These are phyloP conservation scores for Tylopilus sp. DNA, from an alignment of 768 basidiomycete genomes.

Conservation along the genomic window DNA sequence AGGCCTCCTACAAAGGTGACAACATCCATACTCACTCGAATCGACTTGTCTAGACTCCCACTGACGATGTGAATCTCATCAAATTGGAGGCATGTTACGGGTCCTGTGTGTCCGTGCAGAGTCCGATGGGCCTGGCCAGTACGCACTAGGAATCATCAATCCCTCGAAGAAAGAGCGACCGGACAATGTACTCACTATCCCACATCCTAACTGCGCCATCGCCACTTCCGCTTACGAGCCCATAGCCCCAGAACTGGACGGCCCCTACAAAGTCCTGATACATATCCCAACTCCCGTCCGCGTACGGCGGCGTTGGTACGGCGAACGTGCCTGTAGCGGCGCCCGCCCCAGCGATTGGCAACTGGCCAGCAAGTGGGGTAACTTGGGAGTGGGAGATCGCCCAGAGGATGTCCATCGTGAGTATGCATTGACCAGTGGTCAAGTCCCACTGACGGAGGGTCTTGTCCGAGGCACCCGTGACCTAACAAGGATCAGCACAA, in stretches of 20 bases:
- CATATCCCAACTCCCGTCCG: conserved; percentile 91
- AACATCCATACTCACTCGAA: conserved; percentile 56
- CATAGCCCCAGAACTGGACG: conserved; percentile 98
- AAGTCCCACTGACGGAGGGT: conserved; percentile 99
- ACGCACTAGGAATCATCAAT: conserved; percentile 62
- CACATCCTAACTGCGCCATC: conserved; percentile 99
- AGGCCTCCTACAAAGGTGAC: no score
- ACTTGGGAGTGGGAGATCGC: conserved; percentile 88
- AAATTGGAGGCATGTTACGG: conserved; percentile 93
- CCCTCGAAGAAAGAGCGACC: background rate
- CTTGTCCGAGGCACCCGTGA: conserved; percentile 97
- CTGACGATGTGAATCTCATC: conserved; percentile 93
- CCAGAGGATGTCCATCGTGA: conserved; percentile 99
- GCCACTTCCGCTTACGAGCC: conserved; percentile 93
- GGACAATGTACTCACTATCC: conserved; percentile 72
- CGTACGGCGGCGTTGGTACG: conserved; percentile 81
- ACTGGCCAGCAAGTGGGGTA: conserved; percentile 36
- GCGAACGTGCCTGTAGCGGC: conserved; percentile 66
- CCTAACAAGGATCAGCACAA: conserved; percentile 45
- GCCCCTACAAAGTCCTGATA: conserved; percentile 98
- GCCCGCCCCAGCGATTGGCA: conserved; percentile 50
- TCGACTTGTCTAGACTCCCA: conserved; percentile 90
- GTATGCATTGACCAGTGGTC: conserved; percentile 93
- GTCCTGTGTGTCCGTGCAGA: conserved; percentile 86
- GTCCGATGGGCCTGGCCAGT: conserved; percentile 97